phyloP scores from a whole-genome alignment of 331 rosid species.

The Erythrophleum ivorense region DNA sequence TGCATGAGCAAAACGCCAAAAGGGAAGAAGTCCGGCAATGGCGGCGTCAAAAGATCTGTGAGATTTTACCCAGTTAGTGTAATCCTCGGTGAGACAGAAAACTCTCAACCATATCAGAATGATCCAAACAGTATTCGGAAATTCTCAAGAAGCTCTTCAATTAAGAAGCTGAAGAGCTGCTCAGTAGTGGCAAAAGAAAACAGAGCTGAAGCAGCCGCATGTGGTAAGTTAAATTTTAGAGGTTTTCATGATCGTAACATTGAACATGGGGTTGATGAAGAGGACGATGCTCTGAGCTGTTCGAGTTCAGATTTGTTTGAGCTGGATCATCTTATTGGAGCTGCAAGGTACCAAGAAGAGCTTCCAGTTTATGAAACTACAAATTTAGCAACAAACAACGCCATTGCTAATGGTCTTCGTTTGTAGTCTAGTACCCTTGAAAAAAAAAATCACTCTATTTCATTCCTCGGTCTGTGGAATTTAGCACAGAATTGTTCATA shows the following conservation, averaged over 20 bases:
- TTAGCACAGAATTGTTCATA: conserved; percentile 21
- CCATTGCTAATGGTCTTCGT: conserved; percentile 75
- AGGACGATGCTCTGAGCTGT: conserved; percentile 61
- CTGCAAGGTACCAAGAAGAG: conserved; percentile 74
- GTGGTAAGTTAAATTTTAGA: conserved; percentile 38
- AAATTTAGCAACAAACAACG: conserved; percentile 69
- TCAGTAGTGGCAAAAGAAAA: conserved; percentile 34
- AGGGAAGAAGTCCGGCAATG: conserved; percentile 51
- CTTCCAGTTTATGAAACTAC: conserved; percentile 94
- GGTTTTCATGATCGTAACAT: conserved; percentile 38
- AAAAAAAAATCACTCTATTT: conserved; percentile 38
- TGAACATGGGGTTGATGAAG: conserved; percentile 42
- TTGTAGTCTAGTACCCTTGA: conserved; percentile 37
- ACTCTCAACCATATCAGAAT: conserved; percentile 42
- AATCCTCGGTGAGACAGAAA: conserved; percentile 56
- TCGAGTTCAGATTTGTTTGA: conserved; percentile 91
- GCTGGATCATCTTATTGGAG: conserved; percentile 77
- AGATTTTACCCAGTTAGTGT: conserved; percentile 67
- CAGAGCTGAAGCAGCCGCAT: conserved; percentile 6
- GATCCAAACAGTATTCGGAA: conserved; percentile 50
- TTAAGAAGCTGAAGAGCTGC: conserved; percentile 35
- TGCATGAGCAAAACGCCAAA: conserved; percentile 69
- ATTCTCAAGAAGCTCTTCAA: conserved; percentile 38
- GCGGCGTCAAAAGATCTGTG: conserved; percentile 50
- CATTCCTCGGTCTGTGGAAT: conserved; percentile 33